Evolutionary conservation across 257 asterid genomes (phyloP).

Genomic region (Haberlea rhodopensis): DNA sequence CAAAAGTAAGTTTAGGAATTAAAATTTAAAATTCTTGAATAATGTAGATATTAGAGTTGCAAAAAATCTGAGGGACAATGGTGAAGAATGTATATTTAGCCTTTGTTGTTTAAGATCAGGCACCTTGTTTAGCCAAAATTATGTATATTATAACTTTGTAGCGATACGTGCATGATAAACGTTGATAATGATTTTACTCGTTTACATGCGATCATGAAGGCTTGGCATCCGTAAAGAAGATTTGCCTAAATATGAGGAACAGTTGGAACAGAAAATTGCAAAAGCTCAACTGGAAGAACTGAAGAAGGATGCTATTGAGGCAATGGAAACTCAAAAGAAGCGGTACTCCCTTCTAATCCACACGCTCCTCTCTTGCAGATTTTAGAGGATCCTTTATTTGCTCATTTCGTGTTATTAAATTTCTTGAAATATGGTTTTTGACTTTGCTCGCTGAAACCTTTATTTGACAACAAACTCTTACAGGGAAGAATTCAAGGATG

Average conservation of each 20-base stretch:
- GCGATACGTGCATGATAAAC: conserved; percentile 17
- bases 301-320: conserved; percentile 80
- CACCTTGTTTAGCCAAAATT: neutral
- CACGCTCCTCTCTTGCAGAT: neutral
- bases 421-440: no score
- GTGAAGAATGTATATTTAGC: conserved; percentile 2
- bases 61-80: neutral
- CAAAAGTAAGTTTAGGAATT: conserved; percentile 62
- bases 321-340: conserved; percentile 94
- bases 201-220: conserved; percentile 41
- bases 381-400: neutral
- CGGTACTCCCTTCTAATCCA: conserved; percentile 39
- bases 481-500: conserved; percentile 94
- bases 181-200: conserved; percentile 11
- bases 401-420: no score
- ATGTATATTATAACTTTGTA: neutral
- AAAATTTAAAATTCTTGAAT: conserved; percentile 15
- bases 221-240: conserved; percentile 77
- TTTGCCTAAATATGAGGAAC: conserved; percentile 81
- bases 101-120: neutral
- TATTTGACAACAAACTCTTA: conserved; percentile 7
- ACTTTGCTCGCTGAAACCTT: no score
- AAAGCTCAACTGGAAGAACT: conserved; percentile 86
- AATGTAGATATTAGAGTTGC: conserved; percentile 8
- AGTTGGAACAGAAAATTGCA: conserved; percentile 79